Conservation (phyloP, 306 rosid genomes). For the Macrotyloma uniflorum region DNA sequence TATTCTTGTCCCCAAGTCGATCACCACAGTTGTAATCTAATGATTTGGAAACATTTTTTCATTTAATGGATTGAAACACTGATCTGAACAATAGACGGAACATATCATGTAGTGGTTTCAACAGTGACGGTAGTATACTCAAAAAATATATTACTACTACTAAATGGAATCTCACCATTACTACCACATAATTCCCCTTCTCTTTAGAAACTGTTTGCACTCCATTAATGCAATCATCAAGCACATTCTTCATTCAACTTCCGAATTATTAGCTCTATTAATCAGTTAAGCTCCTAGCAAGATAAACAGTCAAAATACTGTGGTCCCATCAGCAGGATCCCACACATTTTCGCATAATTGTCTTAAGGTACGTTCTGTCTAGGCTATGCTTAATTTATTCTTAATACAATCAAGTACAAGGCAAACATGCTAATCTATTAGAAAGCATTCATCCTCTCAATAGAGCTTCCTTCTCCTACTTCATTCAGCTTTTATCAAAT, state of each 20-base stretch:
- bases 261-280: slow-evolving; percentile 3
- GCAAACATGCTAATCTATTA: neutral
- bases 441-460: slow-evolving; percentile 22
- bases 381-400: slow-evolving; percentile 3
- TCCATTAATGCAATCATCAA: slow-evolving; percentile 18
- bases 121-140: neutral
- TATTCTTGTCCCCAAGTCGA: neutral
- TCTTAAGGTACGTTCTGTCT: neutral
- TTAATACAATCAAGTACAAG: neutral
- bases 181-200: slow-evolving; percentile 14
- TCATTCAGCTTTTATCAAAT: slow-evolving; percentile 31
- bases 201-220: neutral
- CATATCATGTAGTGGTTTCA: neutral
- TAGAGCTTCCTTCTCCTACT: slow-evolving; percentile 17
- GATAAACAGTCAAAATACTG: neutral
- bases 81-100: neutral
- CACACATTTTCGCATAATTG: neutral
- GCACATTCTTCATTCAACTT: slow-evolving; percentile 14
- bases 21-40: neutral
- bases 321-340: neutral
- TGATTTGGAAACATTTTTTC: neutral
- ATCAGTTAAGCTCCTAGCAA: neutral
- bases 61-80: neutral
- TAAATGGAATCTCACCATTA: neutral
- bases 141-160: neutral